These are phyloP conservation scores for Backusella parvicylindrica DNA, from an alignment of 192 early-diverging fungal genomes.

Conservation along the genomic window DNA sequence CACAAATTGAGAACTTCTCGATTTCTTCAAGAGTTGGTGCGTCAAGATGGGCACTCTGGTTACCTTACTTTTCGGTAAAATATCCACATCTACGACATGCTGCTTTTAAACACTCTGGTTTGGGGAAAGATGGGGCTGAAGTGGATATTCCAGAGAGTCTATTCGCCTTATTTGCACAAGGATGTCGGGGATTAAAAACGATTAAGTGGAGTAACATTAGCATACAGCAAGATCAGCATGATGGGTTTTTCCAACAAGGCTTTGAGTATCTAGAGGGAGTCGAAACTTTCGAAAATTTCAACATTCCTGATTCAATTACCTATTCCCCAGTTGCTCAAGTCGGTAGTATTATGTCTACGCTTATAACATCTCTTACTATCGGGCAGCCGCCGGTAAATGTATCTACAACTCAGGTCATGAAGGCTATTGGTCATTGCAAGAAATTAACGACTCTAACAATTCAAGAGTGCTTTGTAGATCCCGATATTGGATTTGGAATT, in stretches of 20 bases:
- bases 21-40: slow-evolving; percentile 4
- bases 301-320: not conserved
- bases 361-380: slow-evolving; percentile 1
- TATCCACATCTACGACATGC: not conserved
- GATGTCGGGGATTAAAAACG: not conserved
- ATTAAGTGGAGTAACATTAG: not conserved
- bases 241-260: not conserved
- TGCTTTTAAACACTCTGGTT: not conserved
- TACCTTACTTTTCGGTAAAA: slow-evolving; percentile 9
- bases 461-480: not conserved
- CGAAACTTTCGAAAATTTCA: not conserved
- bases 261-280: not conserved
- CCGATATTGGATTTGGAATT: not conserved
- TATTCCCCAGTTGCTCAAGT: not conserved
- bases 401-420: not conserved
- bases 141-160: not conserved
- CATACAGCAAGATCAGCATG: not conserved
- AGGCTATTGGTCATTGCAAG: not conserved
- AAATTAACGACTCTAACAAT: not conserved
- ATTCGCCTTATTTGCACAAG: not conserved
- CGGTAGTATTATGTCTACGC: not conserved
- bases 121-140: not conserved
- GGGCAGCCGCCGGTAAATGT: not conserved
- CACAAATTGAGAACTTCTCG: not conserved
- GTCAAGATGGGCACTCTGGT: slow-evolving; percentile 2